Evolutionary conservation across 495 filamentous ascomycete species (phyloP), one percentile per base, ranked within the genome.

Genomic region (Thozetella sp.): DNA sequence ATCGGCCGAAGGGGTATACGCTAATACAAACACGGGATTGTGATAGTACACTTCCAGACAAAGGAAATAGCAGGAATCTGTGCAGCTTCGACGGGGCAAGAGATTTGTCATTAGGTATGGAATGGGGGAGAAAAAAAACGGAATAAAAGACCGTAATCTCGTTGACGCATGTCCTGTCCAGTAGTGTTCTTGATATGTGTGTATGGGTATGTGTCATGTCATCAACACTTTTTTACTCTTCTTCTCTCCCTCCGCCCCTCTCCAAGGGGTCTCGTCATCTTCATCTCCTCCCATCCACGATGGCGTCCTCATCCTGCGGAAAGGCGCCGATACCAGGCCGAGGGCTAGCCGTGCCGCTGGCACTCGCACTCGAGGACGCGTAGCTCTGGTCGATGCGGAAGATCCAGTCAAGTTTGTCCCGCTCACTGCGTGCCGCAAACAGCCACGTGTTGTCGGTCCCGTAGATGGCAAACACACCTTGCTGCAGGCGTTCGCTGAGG

Each of bases 361-460:
- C 63, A 22, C 65, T 68, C 1, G 56, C 57, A 30, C 61, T 65
- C 17, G 73, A 69, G 54, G 65, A 65, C 24, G 65, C 43, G 59
- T 74, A 80, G 45, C 74, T 77, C 64, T 87, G 84, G 63, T 88
- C 86, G 58, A 97, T 89, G 67, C 86, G 88, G 64, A 91, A 77
- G 64, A 98, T 95, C 95, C 95, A 99, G 68, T 97, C 93, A 23
- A 92, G 86, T 77, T 96, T 96, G 67, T 97, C 92, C 15, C 86
- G 78, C 76, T 97, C 93, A 57, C 84, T 92, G 51, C 92, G 80
- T 46, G 92, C 90, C 23, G 92, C 91, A 75, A 99, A 98, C 54
- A 99, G 79, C 84, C 91, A 99, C 37, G 93, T 96, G 66, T 97
- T 97, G 66, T 94, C 86, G 59, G 88, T 88, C 37, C 91, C 94